Conservation (phyloP, 352 stramenopile genomes). For the Pythium phragmitis region DNA sequence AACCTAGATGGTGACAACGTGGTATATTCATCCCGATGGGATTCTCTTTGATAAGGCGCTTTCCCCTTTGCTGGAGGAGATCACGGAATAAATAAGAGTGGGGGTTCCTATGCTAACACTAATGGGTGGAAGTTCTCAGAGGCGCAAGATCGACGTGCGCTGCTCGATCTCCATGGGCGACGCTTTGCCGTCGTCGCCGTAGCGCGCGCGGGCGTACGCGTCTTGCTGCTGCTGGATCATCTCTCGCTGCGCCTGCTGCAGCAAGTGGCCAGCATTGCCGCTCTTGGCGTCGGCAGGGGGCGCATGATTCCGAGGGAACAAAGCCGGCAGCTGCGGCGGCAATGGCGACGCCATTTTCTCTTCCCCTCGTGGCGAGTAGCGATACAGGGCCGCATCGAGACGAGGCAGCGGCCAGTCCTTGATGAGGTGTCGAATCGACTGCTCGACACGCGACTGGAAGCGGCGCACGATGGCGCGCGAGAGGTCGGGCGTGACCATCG, state of each 20-base stretch:
- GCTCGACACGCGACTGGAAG: slow-evolving; percentile 62
- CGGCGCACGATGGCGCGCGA: slow-evolving; percentile 40
- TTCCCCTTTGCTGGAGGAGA: background rate
- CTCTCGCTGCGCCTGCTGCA: background rate
- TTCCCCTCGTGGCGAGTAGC: slow-evolving; percentile 20
- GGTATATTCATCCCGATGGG: background rate
- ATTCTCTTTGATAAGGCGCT: background rate
- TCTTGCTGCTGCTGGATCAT: background rate
- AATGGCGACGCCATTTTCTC: slow-evolving; percentile 18
- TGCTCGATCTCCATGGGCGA: slow-evolving; percentile 21
- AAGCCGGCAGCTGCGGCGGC: slow-evolving; percentile 14
- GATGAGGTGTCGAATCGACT: slow-evolving; percentile 60
- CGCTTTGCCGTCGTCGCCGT: slow-evolving; percentile 9
- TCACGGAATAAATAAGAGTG: slow-evolving; percentile 25
- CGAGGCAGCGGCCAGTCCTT: slow-evolving; percentile 51
- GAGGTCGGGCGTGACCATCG: slow-evolving; percentile 38
- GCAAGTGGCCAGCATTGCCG: background rate
- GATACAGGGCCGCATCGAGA: slow-evolving; percentile 38
- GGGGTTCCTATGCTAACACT: background rate
- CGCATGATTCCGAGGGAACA: slow-evolving; percentile 16
- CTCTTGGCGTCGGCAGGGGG: slow-evolving; percentile 6
- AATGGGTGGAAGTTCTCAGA: background rate
- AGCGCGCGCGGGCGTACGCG: slow-evolving; percentile 1
- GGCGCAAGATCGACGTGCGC: slow-evolving; percentile 18
- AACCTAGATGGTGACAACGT: background rate